Evolutionary conservation across 805 yeast species (phyloP), one percentile per base, ranked within the genome.

Genomic region (Wickerhamomyces hampshirensis): DNA sequence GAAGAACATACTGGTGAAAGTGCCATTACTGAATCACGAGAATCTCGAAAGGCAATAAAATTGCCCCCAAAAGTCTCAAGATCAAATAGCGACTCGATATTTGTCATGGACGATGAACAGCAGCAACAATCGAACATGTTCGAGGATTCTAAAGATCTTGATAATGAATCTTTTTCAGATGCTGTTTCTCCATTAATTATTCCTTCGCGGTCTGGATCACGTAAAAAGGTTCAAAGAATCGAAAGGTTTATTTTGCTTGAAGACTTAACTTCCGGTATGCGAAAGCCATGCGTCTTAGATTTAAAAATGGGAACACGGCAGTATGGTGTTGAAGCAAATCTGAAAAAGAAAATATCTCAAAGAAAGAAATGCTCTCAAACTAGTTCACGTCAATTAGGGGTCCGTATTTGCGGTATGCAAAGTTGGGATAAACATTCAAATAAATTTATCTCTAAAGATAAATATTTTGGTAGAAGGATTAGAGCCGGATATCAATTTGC

Each of bases 221-320:
- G 59, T 18, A 59, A 68, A 30, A 66, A 66, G 37, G 66, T 61
- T 40, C 75, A 83, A 0, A 63, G 80, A 36, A 77, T 83, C 27
- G 94, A 85, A 60, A 68, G 94, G 43, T 93, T 88, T 56, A 81
- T 93, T 26, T 60, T 93, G 8, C 66, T 93, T 33, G 98, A 94
- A 55, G 99, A 93, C 62, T 63, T 93, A 33, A 93, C 98, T 0
- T 72, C 80, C 37, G 85, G 86, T 17, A 77, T 91, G 79, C 66
- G 62, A 21, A 74, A 73, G 45, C 97, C 98, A 1, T 89, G 96
- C 56, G 98, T 91, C 0, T 64, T 93, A 33, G 99, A 93, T 61
- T 67, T 93, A 50, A 93, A 93, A 56, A 93, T 93, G 98, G 99
- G 99, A 1, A 91, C 99, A 0, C 71, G 99, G 40, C 99, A 93